A percentile compares a stretch with the other conserved stretches of the same genome.
Evolutionary conservation across 345 rosid species (phyloP).

Genomic region (Cardamine resedifolia): DNA sequence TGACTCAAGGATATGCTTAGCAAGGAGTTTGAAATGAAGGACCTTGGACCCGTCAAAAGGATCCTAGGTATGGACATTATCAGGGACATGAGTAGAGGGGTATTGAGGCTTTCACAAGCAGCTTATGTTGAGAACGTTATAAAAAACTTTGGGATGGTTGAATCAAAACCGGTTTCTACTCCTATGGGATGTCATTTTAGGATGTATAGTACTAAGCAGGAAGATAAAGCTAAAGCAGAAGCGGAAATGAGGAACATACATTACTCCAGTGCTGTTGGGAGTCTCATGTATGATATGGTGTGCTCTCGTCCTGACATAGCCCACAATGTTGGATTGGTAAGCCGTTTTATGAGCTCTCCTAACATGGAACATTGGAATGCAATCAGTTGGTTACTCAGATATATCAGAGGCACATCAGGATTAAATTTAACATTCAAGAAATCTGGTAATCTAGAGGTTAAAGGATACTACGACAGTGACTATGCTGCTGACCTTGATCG

Average conservation of each 20-base stretch:
- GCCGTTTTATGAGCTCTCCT: not conserved
- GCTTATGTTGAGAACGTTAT: not conserved
- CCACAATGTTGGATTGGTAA: not conserved
- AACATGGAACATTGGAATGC: not conserved
- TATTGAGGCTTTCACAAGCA: not conserved
- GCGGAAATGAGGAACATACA: not conserved
- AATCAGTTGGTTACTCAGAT: not conserved
- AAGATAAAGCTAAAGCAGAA: not conserved
- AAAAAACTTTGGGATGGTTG: not conserved
- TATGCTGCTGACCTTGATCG: not conserved
- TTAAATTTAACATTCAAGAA: not conserved
- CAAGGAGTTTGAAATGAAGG: constrained; percentile 4
- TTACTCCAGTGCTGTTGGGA: not conserved
- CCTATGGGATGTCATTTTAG: not conserved
- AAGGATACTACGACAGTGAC: not conserved
- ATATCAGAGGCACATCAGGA: not conserved
- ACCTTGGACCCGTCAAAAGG: not conserved
- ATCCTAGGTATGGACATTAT: not conserved
- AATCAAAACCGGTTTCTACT: not conserved
- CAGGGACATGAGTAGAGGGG: not conserved
- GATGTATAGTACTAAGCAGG: not conserved
- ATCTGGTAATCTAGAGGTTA: not conserved
- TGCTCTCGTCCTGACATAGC: not conserved
- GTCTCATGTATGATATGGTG: not conserved
- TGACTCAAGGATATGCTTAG: not conserved